Evolutionary conservation across 108 stramenopile genomes (phyloP).

Genomic region (Skeletonema potamos): DNA sequence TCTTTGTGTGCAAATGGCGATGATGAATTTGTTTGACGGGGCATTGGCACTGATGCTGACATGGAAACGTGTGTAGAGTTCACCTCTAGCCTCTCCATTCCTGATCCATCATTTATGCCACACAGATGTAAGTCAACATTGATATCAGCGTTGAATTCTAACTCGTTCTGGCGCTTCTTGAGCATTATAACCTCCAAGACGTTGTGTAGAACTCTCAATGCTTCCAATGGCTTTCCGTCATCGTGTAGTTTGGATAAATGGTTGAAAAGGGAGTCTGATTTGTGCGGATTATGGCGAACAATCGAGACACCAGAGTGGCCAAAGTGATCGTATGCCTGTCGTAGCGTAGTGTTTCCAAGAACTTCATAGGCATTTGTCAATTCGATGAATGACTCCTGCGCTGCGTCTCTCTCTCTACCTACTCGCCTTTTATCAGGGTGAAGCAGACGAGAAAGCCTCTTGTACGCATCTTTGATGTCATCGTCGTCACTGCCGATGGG

Average conservation of each 20-base stretch:
- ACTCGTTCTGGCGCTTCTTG: conserved; percentile 10
- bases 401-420: conserved; percentile 21
- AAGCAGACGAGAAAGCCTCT: conserved; percentile 30
- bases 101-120: background rate
- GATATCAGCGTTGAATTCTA: conserved; percentile 23
- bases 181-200: conserved; percentile 13
- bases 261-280: conserved; percentile 19
- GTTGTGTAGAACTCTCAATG: conserved; percentile 15
- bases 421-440: conserved; percentile 41
- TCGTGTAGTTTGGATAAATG: conserved; percentile 26
- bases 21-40: background rate
- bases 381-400: conserved; percentile 40
- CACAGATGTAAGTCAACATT: conserved; percentile 20
- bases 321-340: conserved; percentile 48
- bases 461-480: conserved; percentile 41
- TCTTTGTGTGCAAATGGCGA: background rate
- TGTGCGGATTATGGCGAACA: conserved; percentile 31
- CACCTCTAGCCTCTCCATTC: conserved; percentile 22
- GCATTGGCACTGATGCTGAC: conserved; percentile 16
- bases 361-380: conserved; percentile 41
- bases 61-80: conserved; percentile 19
- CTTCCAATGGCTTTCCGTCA: conserved; percentile 20
- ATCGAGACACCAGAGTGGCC: conserved; percentile 29
- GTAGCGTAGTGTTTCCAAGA: conserved; percentile 24
- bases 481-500: background rate